These are phyloP conservation scores for Glycyrrhiza uralensis DNA, from an alignment of 306 rosid genomes.

Conservation along the genomic window DNA sequence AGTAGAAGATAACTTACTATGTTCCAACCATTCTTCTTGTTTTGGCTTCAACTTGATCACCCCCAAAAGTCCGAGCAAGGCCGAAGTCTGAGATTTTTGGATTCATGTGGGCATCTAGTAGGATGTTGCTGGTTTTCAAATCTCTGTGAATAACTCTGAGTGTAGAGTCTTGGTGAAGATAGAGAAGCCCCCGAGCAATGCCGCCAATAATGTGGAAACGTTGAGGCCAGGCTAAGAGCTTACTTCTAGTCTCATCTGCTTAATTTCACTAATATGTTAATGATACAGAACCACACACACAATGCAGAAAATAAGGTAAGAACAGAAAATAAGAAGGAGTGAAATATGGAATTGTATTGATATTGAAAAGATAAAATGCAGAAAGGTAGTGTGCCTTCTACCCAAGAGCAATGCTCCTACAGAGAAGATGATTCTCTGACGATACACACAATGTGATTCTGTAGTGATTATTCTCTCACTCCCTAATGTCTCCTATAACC, in stretches of 20 bases:
- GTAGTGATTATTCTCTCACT: too few relatives aligned
- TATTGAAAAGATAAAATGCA: too few relatives aligned
- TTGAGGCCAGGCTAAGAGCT: constrained; percentile 10
- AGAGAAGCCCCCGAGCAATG: constrained; percentile 23
- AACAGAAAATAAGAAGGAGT: too few relatives aligned
- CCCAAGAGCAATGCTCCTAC: too few relatives aligned
- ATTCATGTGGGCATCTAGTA: constrained; percentile 11
- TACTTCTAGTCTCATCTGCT: constrained; percentile 1
- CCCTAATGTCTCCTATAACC: too few relatives aligned
- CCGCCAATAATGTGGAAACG: constrained; percentile 26
- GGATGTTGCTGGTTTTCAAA: constrained; percentile 16
- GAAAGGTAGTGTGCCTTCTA: too few relatives aligned
- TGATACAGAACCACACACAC: too few relatives aligned
- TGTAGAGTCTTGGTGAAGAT: constrained; percentile 31
- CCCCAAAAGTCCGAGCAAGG: background rate
- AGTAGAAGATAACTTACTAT: background rate
- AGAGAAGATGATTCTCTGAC: too few relatives aligned
- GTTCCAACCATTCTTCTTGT: constrained; percentile 25
- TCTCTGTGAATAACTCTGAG: constrained; percentile 28
- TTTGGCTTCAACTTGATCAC: constrained; percentile 18
- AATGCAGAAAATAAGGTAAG: too few relatives aligned
- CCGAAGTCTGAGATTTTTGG: constrained; percentile 30
- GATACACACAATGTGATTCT: too few relatives aligned
- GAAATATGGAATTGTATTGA: too few relatives aligned
- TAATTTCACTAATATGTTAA: background rate